Evolutionary conservation across 176 grass and related monocot species (phyloP).

Genomic region (Rhynchospora breviuscula): DNA sequence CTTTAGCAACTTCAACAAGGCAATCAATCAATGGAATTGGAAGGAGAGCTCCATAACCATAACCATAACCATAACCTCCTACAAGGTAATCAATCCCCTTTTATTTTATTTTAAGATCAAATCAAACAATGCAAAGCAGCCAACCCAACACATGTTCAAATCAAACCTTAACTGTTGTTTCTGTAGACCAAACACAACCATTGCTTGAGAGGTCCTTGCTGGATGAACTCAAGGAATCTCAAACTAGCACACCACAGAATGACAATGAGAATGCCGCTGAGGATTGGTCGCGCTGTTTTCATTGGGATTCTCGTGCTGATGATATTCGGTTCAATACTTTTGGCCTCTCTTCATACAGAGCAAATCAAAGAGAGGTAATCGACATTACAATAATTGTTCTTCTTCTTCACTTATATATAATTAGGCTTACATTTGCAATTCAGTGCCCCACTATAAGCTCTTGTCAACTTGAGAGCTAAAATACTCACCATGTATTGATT

Average conservation of each 20-base stretch:
- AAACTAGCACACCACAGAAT: slow-evolving; percentile 19
- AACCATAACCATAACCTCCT: too few relatives aligned
- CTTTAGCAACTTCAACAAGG: too few relatives aligned
- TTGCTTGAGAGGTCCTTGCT: slow-evolving; percentile 50
- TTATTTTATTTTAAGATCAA: neutral
- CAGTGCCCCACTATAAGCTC: neutral
- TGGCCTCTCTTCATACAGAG: slow-evolving; percentile 65
- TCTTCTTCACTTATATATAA: neutral
- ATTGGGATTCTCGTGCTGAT: slow-evolving; percentile 68
- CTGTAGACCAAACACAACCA: slow-evolving; percentile 50
- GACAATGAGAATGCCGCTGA: slow-evolving; percentile 23
- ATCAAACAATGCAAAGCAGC: neutral
- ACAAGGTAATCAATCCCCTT: slow-evolving; percentile 46
- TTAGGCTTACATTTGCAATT: neutral
- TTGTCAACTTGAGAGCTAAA: too few relatives aligned
- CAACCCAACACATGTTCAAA: too few relatives aligned
- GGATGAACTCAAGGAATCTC: slow-evolving; percentile 46
- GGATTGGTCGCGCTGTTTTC: slow-evolving; percentile 64
- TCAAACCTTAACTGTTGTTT: neutral
- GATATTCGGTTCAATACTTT: slow-evolving; percentile 82
- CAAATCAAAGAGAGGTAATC: slow-evolving; percentile 89
- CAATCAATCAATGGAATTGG: too few relatives aligned
- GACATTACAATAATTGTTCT: too few relatives aligned
- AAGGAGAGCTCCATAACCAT: too few relatives aligned
- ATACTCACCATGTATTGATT: too few relatives aligned